Evolutionary conservation across 257 asterid genomes (phyloP).

Genomic region (Nicotiana attenuata): DNA sequence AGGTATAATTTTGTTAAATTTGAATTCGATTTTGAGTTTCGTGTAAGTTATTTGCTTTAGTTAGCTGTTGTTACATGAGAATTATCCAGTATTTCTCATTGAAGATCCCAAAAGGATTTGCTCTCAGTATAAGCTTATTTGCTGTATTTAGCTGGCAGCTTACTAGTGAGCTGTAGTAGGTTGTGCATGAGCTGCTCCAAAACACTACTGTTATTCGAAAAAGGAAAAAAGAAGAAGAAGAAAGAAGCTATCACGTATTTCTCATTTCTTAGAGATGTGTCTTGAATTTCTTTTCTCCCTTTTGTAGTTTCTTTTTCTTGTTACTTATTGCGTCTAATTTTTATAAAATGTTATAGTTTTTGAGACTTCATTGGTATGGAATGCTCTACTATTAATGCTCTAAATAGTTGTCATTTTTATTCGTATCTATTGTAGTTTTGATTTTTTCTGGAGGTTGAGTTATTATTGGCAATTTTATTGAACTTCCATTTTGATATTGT

Average conservation of each 20-base stretch:
- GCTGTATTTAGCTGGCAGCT: background rate
- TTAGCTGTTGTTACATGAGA: background rate
- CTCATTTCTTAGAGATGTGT: background rate
- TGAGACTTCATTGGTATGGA: background rate
- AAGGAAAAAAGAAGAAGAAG: background rate
- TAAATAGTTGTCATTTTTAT: background rate
- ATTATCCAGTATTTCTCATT: background rate
- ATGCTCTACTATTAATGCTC: background rate
- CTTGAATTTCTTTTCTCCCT: background rate
- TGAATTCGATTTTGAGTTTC: background rate
- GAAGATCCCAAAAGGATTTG: background rate
- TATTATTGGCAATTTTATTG: background rate
- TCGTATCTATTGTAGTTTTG: background rate
- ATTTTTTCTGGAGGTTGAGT: background rate
- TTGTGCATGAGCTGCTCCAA: background rate
- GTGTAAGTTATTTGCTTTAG: background rate
- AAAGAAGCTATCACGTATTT: background rate
- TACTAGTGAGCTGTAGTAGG: background rate
- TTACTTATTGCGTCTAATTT: background rate
- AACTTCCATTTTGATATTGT: background rate
- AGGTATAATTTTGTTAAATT: constrained; percentile 30
- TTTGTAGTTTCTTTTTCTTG: background rate
- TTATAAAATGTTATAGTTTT: background rate
- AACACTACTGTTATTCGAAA: background rate
- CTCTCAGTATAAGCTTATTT: background rate